Conservation (phyloP, 164 flowering plant genomes). For the Chimonanthus praecox region DNA sequence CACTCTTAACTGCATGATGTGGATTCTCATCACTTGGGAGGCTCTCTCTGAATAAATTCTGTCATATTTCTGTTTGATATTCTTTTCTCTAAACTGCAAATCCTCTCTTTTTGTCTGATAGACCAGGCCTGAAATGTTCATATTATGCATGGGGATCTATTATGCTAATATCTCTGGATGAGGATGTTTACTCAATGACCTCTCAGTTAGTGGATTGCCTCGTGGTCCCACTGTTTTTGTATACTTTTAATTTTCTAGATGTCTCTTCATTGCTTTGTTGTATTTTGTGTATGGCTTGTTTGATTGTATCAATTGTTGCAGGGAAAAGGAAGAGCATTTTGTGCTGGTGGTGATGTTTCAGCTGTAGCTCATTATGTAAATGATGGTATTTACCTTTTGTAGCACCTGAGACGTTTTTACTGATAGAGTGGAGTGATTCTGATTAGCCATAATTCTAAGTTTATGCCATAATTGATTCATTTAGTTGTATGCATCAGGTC, state of each 20-base stretch:
- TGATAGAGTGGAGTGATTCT: not conserved
- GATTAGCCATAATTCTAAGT: not conserved
- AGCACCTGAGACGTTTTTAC: not conserved
- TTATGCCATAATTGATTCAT: not conserved
- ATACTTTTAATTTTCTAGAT: too few relatives aligned
- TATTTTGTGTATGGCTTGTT: not conserved
- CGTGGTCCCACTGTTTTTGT: too few relatives aligned
- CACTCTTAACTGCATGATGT: too few relatives aligned
- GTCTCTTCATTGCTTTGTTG: not conserved
- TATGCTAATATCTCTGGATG: too few relatives aligned
- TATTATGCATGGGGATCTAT: too few relatives aligned
- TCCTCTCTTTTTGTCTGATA: too few relatives aligned
- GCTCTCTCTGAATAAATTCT: not conserved
- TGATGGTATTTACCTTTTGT: slow-evolving; percentile 32
- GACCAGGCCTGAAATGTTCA: too few relatives aligned
- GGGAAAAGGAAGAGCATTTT: slow-evolving; percentile 66
- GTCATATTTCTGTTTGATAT: not conserved
- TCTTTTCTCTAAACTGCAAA: too few relatives aligned
- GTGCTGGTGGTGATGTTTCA: slow-evolving; percentile 24
- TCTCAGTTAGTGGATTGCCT: too few relatives aligned
- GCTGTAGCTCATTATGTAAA: slow-evolving; percentile 10
- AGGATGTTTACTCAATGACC: too few relatives aligned
- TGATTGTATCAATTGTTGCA: slow-evolving; percentile 7
- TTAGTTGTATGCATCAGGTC: slow-evolving; percentile 17
- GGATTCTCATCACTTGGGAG: too few relatives aligned